Evolutionary conservation across 192 early-diverging fungal species (phyloP), one percentile per base, ranked within the genome.

Genomic region (Backusella circina): DNA sequence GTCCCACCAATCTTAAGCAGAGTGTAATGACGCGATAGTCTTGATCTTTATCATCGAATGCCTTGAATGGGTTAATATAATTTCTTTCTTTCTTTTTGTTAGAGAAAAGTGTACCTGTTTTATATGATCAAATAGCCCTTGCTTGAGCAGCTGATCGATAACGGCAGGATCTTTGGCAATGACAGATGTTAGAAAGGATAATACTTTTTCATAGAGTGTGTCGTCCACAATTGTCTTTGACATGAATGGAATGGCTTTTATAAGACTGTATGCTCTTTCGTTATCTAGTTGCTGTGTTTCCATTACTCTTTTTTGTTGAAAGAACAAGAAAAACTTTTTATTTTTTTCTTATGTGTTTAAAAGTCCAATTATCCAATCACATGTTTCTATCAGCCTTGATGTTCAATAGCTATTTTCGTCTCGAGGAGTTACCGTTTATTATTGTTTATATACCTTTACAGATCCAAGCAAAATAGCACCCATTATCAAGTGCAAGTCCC

Each of bases 131-230:
- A 57, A 57, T 23, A 57, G 2, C 9, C 51, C 30, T 51, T 12
- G 68, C 26, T 38, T 26, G 32, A 67, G 37, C 33, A 21, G 9
- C 18, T 44, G 38, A 18, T 50, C 30, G 21, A 81, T 67, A 26
- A 83, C 72, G 32, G 36, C 26, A 5, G 78, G 82, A 47, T 70
- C 80, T 21, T 82, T 75, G 0, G 78, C 72, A 28, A 70, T 26
- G 12, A 44, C 26, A 37, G 26, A 9, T 2, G 44, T 66, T 50
- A 67, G 13, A 39, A 41, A 70, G 3, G 91, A 89, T 28, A 94
- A 84, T 13, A 94, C 88, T 78, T 91, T 91, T 79, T 94, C 93
- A 79, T 94, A 88, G 16, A 91, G 81, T 3, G 93, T 90, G 65
- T 91, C 93, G 76, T 94, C 93, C 12, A 92, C 89, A 65, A 94